phyloP scores from a whole-genome alignment of 495 filamentous ascomycete species.

The Penicillium dipodomyicola region DNA sequence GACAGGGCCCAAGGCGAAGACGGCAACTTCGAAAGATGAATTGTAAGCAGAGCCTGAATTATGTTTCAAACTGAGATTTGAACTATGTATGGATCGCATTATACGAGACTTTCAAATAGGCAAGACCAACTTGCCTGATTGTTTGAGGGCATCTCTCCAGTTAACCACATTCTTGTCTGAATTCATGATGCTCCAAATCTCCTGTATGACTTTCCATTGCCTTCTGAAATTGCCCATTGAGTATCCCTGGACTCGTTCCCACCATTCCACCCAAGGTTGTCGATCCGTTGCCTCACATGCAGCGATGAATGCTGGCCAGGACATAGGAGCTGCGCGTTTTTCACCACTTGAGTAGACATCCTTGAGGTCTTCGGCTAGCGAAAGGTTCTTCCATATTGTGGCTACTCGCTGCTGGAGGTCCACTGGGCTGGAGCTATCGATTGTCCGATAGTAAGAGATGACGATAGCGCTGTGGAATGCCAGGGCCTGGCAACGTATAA shows the following conservation, averaged over 20 bases:
- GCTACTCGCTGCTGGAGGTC: background rate
- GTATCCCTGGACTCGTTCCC: slow-evolving; percentile 10
- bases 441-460: slow-evolving; percentile 7
- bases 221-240: slow-evolving; percentile 10
- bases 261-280: slow-evolving; percentile 10
- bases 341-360: slow-evolving; percentile 1
- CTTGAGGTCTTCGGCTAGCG: slow-evolving; percentile 8
- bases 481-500: slow-evolving; percentile 9
- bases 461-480: slow-evolving; percentile 14
- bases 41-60: background rate
- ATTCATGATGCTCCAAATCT: slow-evolving; percentile 13
- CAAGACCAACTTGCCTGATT: slow-evolving; percentile 6
- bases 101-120: slow-evolving; percentile 1
- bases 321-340: slow-evolving; percentile 12
- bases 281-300: slow-evolving; percentile 12
- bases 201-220: slow-evolving; percentile 11
- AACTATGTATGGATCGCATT: background rate
- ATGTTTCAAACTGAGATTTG: background rate
- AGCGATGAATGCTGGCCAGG: slow-evolving; percentile 17
- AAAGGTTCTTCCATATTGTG: slow-evolving; percentile 5
- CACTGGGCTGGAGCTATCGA: background rate
- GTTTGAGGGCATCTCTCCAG: slow-evolving; percentile 6
- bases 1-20: background rate
- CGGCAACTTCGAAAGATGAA: slow-evolving; percentile 12
- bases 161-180: background rate